phyloP scores from a whole-genome alignment of 768 basidiomycete genomes.

The Sarcodon aspratus region DNA sequence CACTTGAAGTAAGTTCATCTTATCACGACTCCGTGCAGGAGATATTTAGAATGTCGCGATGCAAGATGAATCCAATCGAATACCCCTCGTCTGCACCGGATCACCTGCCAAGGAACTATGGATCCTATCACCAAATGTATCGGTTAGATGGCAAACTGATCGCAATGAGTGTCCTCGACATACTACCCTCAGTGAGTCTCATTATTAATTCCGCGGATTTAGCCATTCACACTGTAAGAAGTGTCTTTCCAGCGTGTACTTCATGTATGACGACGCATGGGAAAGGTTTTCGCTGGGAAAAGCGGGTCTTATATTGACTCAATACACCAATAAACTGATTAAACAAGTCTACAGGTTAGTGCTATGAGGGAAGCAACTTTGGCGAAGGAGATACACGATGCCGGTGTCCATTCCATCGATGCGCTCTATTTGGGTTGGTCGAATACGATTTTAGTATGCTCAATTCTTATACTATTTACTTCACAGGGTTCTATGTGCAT shows the following conservation, averaged over 20 bases:
- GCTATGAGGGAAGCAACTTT: slow-evolving; percentile 75
- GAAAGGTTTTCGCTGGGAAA: slow-evolving; percentile 70
- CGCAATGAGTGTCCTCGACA: slow-evolving; percentile 82
- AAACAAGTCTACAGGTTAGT: slow-evolving; percentile 44
- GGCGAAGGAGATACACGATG: slow-evolving; percentile 60
- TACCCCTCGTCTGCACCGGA: slow-evolving; percentile 36
- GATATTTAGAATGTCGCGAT: neutral
- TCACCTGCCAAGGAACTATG: slow-evolving; percentile 68
- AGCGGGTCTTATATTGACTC: slow-evolving; percentile 17
- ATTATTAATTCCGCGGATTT: neutral
- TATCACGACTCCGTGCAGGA: neutral
- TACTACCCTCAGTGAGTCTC: slow-evolving; percentile 42
- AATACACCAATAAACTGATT: neutral
- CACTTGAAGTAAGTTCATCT: slow-evolving; percentile 45
- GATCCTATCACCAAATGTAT: slow-evolving; percentile 90
- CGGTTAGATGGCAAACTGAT: slow-evolving; percentile 71
- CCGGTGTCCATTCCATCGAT: slow-evolving; percentile 50
- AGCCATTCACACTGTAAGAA: slow-evolving; percentile 1
- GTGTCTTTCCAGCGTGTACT: slow-evolving; percentile 83
- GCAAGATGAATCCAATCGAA: slow-evolving; percentile 47
- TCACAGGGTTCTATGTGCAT: slow-evolving; percentile 82
- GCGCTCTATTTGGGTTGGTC: slow-evolving; percentile 80
- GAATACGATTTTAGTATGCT: neutral
- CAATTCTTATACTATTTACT: neutral
- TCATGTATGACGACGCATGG: slow-evolving; percentile 73